Evolutionary conservation across 257 asterid genomes (phyloP), one percentile per base, ranked within the genome.

Genomic region (Scutellaria galericulata): DNA sequence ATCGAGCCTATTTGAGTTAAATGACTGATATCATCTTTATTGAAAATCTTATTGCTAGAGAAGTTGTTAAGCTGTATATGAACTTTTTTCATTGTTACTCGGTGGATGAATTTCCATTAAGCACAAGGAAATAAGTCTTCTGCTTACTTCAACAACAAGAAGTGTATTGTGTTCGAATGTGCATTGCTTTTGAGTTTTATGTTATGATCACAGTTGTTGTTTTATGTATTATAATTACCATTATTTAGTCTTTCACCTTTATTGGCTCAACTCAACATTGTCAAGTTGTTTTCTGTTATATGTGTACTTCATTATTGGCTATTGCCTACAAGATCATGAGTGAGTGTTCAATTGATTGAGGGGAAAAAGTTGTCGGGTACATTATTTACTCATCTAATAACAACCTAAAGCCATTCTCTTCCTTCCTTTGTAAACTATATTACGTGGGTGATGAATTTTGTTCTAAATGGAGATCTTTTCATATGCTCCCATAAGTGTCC

Each of bases 71-170:
- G 9, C 70, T 11, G 20, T 64, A 6, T 50, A 31, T 24, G 24
- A 61, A 12, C 55, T 18, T 58, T 58, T 56, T 27, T 11, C 15
- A 14, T 64, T 41, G 57, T 41, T 55, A 65, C 12, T 8, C 62
- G 37, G 3, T 64, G 39, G 62, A 68, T 53, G 62, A 53, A 9
- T 53, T 13, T 37, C 66, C 53, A 7, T 12, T 12, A 40, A 35
- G 45, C 51, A 15, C 50, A 31, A 44, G 24, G 68, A 65, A 27
- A 54, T 55, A 42, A 42, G 12, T 31, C 22, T 62, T 37, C 22
- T 44, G 50, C 46, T 45, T 54, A 37, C 52, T 20, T 66, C 27
- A 31, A 55, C 40, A 12, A 27, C 64, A 70, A 64, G 20, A 41
- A 62, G 20, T 45, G 24, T 20, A 15, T 45, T 70, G 2, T 10